Conservation (phyloP, 2,329 filamentous ascomycete species). For the Fusarium clavum region DNA sequence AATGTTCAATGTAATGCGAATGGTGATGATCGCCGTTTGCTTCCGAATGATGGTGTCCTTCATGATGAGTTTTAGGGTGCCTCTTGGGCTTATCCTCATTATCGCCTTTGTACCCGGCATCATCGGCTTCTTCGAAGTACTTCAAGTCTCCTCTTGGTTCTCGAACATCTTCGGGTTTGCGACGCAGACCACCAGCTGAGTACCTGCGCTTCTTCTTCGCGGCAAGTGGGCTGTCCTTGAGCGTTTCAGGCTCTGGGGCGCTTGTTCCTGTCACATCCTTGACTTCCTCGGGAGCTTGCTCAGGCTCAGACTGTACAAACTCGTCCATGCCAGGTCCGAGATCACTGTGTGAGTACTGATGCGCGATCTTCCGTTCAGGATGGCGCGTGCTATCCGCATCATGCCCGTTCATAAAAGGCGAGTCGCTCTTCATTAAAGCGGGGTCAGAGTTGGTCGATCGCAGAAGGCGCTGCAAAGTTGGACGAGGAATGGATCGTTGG, state of each 20-base stretch:
- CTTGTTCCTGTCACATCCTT: slow-evolving; percentile 72
- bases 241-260: slow-evolving; percentile 70
- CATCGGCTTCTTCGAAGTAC: slow-evolving; percentile 90
- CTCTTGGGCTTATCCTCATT: slow-evolving; percentile 36
- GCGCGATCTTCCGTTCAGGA: slow-evolving; percentile 23
- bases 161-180: slow-evolving; percentile 77
- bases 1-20: slow-evolving; percentile 29
- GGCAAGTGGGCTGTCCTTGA: slow-evolving; percentile 56
- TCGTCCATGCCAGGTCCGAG: slow-evolving; percentile 46
- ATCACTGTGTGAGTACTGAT: slow-evolving; percentile 51
- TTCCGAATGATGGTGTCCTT: slow-evolving; percentile 9
- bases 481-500: slow-evolving; percentile 72
- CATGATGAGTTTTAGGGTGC: slow-evolving; percentile 6
- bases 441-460: slow-evolving; percentile 61
- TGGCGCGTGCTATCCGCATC: neutral
- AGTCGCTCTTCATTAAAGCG: slow-evolving; percentile 46
- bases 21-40: slow-evolving; percentile 30
- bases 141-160: slow-evolving; percentile 82
- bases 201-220: slow-evolving; percentile 76
- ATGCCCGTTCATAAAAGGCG: slow-evolving; percentile 19
- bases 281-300: slow-evolving; percentile 52
- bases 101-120: slow-evolving; percentile 81
- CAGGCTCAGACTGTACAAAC: slow-evolving; percentile 48
- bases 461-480: slow-evolving; percentile 59
- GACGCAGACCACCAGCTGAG: slow-evolving; percentile 84